A percentile compares a stretch with the other conserved stretches of the same genome.
Evolutionary conservation across 2,329 filamentous ascomycete genomes (phyloP).

Genomic region (Sarocladiaceae sp.): DNA sequence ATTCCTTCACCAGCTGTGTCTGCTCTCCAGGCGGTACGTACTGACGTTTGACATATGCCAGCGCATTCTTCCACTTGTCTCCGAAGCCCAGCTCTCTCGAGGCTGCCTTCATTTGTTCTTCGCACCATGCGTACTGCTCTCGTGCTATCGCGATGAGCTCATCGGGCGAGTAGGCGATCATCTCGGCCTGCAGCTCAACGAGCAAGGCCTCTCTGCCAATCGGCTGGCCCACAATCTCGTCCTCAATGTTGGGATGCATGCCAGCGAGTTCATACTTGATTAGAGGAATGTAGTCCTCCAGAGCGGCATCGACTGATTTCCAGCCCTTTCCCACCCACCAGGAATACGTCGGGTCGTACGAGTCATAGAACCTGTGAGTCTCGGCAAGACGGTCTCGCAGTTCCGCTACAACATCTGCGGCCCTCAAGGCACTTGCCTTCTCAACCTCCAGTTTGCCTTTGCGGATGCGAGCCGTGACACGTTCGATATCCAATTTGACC

Average conservation of each 20-base stretch:
- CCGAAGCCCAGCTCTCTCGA: conserved; percentile 43
- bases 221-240: conserved; percentile 53
- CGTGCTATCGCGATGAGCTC: conserved; percentile 49
- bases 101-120: conserved; percentile 48
- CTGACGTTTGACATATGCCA: conserved; percentile 52
- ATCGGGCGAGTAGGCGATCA: conserved; percentile 55
- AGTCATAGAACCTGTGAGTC: conserved; percentile 45
- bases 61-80: conserved; percentile 45
- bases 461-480: conserved; percentile 29
- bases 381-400: conserved; percentile 40
- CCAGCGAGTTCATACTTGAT: conserved; percentile 41
- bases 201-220: conserved; percentile 48
- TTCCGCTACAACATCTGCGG: conserved; percentile 35
- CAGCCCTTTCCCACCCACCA: conserved; percentile 52
- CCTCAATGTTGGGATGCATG: conserved; percentile 34
- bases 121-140: conserved; percentile 51
- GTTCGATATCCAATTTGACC: conserved; percentile 25
- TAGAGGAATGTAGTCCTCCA: conserved; percentile 29
- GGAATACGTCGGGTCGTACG: conserved; percentile 52
- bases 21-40: conserved; percentile 52
- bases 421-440: conserved; percentile 41
- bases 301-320: conserved; percentile 28
- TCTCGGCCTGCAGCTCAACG: conserved; percentile 49
- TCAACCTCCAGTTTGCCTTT: conserved; percentile 27
- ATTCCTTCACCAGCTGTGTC: conserved; percentile 44